Percentiles rank a stretch among this genome's conserved stretches.
Conservation (phyloP, 176 grass and related monocot genomes). For the Themeda triandra region DNA sequence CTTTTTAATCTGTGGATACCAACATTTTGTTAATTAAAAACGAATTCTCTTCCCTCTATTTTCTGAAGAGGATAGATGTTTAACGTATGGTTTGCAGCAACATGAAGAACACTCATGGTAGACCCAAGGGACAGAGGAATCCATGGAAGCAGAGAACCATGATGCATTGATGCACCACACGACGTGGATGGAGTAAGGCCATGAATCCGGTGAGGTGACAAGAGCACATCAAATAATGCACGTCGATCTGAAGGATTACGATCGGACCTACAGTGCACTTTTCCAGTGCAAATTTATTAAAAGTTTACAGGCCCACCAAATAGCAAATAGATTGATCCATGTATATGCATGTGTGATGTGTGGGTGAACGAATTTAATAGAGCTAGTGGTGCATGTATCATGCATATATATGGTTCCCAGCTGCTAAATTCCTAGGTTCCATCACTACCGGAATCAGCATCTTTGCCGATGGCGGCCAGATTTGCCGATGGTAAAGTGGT, state of each 20-base stretch:
- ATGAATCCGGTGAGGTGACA: constrained; percentile 1
- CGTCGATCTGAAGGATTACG: not conserved
- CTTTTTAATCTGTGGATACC: not conserved
- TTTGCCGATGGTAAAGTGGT: no score
- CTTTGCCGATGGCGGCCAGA: no score
- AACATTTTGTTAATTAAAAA: not conserved
- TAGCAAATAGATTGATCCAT: not conserved
- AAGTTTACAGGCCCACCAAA: not conserved
- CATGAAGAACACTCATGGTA: not conserved
- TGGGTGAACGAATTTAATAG: no score
- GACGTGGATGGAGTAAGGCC: not conserved
- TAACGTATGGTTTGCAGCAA: not conserved
- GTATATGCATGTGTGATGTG: no score
- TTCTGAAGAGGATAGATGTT: not conserved
- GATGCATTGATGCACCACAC: not conserved
- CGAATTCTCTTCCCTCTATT: not conserved
- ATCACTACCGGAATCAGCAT: no score
- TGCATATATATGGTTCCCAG: no score
- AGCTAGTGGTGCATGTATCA: no score
- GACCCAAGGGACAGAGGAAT: not conserved
- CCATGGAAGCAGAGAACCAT: not conserved
- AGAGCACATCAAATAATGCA: not conserved
- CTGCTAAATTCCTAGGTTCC: no score
- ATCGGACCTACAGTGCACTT: not conserved
- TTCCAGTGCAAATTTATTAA: not conserved